These are phyloP conservation scores for Rugosomyces carneus DNA, from an alignment of 1,284 basidiomycete genomes.

Conservation along the genomic window DNA sequence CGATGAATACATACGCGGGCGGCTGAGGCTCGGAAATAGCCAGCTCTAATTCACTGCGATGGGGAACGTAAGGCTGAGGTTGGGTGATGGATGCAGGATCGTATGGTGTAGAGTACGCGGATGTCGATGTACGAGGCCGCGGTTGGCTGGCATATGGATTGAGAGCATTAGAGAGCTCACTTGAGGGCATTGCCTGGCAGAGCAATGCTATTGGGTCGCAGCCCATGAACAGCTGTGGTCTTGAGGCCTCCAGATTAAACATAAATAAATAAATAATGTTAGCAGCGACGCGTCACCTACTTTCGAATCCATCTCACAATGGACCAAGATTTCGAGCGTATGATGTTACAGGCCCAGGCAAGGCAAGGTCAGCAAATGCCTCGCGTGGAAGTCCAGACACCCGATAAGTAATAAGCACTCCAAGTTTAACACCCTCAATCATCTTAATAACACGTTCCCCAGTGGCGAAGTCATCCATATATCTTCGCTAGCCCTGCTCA, in stretches of 20 bases:
- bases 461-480: constrained; percentile 97
- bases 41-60: constrained; percentile 55
- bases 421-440: neutral
- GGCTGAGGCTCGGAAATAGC: constrained; percentile 44
- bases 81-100: constrained; percentile 24
- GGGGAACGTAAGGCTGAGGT: constrained; percentile 33
- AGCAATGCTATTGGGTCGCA: constrained; percentile 19
- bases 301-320: constrained; percentile 27
- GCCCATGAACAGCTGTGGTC: constrained; percentile 24
- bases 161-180: constrained; percentile 71
- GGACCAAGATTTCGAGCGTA: constrained; percentile 48
- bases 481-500: constrained; percentile 87
- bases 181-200: constrained; percentile 39
- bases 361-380: constrained; percentile 32
- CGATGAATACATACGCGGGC: constrained; percentile 17
- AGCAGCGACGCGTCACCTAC: constrained; percentile 45
- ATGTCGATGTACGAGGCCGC: constrained; percentile 27
- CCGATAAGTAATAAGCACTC: constrained; percentile 61
- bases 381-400: constrained; percentile 47
- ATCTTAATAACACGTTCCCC: constrained; percentile 8
- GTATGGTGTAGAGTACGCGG: constrained; percentile 19
- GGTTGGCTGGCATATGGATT: constrained; percentile 55
- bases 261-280: constrained; percentile 24
- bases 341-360: constrained; percentile 49
- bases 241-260: constrained; percentile 24